These are phyloP conservation scores for Mortierella claussenii DNA, from an alignment of 192 early-diverging fungal species.

Conservation along the genomic window DNA sequence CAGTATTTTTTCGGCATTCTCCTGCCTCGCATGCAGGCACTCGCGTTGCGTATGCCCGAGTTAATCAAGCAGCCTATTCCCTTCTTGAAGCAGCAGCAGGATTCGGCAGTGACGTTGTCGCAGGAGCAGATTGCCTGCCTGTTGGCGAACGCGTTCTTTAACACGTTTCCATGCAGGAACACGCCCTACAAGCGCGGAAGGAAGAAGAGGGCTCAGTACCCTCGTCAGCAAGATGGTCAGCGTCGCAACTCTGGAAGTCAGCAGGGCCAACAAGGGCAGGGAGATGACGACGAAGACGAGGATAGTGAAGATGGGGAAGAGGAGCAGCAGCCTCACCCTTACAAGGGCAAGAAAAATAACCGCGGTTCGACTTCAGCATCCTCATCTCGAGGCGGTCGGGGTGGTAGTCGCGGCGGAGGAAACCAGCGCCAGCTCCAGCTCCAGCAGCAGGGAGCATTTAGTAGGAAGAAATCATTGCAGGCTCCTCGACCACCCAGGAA, in stretches of 20 bases:
- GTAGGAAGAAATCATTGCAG: constrained; percentile 9
- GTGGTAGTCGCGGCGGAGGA: constrained; percentile 2
- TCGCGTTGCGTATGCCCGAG: constrained; percentile 34
- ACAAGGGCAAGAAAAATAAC: constrained; percentile 2
- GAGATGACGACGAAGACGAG: constrained; percentile 18
- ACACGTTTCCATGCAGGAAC: constrained; percentile 41
- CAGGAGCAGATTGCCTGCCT: constrained; percentile 53
- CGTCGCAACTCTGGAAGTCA: background rate
- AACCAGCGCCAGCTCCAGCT: background rate
- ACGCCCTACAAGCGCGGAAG: constrained; percentile 27
- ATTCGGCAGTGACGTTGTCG: constrained; percentile 41
- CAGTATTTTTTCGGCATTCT: constrained; percentile 40
- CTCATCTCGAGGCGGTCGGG: constrained; percentile 20
- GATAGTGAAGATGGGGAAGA: constrained; percentile 7
- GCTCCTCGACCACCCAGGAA: constrained; percentile 24
- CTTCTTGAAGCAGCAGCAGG: constrained; percentile 38
- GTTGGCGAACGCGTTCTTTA: constrained; percentile 48
- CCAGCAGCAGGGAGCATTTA: background rate
- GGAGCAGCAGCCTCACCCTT: background rate
- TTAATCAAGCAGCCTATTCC: constrained; percentile 36
- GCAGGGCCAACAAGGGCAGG: constrained; percentile 5
- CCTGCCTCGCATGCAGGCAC: constrained; percentile 36
- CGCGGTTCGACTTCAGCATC: background rate
- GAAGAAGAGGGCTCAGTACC: constrained; percentile 5
- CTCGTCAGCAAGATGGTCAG: too few relatives aligned